Base-by-base conservation (phyloP, 257 asterid species). In the Asclepias syriaca region DNA sequence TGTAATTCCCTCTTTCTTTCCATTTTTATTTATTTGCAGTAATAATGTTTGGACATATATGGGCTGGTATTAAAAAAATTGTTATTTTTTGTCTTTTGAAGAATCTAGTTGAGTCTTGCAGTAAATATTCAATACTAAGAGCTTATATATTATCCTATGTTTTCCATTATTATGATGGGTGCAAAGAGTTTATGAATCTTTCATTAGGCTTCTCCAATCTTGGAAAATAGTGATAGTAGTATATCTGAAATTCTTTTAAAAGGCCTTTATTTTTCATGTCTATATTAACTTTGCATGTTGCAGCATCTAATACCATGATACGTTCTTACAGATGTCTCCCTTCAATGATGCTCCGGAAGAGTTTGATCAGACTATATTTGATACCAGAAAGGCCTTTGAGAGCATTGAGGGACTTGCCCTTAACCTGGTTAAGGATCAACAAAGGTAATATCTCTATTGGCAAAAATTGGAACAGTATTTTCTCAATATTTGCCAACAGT, bases 341-440 rank as follows among this genome's bases (percentile, higher is more conserved):
- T 79, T 77, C 69, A 96, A 89, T 74, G 92, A 80, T 69, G 98
- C 98, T 72, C 98, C 98, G 0, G 98, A 88, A 71, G 99, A 95
- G 75, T 91, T 95, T 77, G 99, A 95, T 80, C 98, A 95, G 85
- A 90, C 98, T 14, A 86, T 95, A 77, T 95, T 94, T 73, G 89
- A 69, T 73, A 78, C 64, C 72, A 91, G 85, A 77, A 80, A 85
- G 65, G 80, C 85, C 13, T 78, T 92, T 66, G 98, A 96, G 45
- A 77, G 80, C 0, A 79, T 84, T 3, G 98, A 92, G 83, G 66
- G 80, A 49, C 92, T 86, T 49, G 87, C 90, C 77, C 89, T 86
- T 68, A 80, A 84, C 82, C 84, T 95, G 59, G 96, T 92, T 53
- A 86, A 77, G 79, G 99, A 95, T 48, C 98, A 92, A 81, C 96